phyloP scores from a whole-genome alignment of 2,329 filamentous ascomycete species.

The Stagonosporopsis vannaccii region DNA sequence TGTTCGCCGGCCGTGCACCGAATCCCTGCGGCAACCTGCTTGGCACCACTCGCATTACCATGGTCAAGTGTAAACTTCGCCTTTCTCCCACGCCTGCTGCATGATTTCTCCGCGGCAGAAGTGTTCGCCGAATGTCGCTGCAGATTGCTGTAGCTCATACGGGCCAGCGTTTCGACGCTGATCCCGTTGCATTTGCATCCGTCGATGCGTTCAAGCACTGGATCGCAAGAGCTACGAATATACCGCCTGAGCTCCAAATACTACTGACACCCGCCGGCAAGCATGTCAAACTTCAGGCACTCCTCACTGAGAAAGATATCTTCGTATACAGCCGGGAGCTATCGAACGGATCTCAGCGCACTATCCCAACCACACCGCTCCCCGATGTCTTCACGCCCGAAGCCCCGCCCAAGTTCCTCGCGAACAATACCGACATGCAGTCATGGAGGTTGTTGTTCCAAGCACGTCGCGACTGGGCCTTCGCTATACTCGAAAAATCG shows the following conservation, averaged over 20 bases:
- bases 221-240: slow-evolving; percentile 76
- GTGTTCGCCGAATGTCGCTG: slow-evolving; percentile 73
- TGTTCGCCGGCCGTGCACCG: slow-evolving; percentile 32
- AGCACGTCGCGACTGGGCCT: slow-evolving; percentile 80
- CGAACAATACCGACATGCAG: slow-evolving; percentile 78
- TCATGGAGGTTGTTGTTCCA: slow-evolving; percentile 92
- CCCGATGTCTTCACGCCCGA: slow-evolving; percentile 66
- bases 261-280: slow-evolving; percentile 85
- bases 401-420: slow-evolving; percentile 78
- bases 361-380: slow-evolving; percentile 61
- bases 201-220: slow-evolving; percentile 86
- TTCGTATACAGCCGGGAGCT: slow-evolving; percentile 85
- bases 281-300: slow-evolving; percentile 79
- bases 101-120: slow-evolving; percentile 31
- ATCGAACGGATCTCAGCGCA: slow-evolving; percentile 54
- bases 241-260: slow-evolving; percentile 81
- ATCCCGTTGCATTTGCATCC: slow-evolving; percentile 76
- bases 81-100: slow-evolving; percentile 26
- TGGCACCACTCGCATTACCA: slow-evolving; percentile 34
- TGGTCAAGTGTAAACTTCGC: slow-evolving; percentile 16
- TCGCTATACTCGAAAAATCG: slow-evolving; percentile 73
- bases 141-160: slow-evolving; percentile 92
- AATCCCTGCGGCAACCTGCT: slow-evolving; percentile 39
- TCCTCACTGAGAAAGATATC: slow-evolving; percentile 86
- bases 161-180: slow-evolving; percentile 82